Base-by-base conservation (phyloP, 306 rosid species). In the Cyclanthera cordifolia region DNA sequence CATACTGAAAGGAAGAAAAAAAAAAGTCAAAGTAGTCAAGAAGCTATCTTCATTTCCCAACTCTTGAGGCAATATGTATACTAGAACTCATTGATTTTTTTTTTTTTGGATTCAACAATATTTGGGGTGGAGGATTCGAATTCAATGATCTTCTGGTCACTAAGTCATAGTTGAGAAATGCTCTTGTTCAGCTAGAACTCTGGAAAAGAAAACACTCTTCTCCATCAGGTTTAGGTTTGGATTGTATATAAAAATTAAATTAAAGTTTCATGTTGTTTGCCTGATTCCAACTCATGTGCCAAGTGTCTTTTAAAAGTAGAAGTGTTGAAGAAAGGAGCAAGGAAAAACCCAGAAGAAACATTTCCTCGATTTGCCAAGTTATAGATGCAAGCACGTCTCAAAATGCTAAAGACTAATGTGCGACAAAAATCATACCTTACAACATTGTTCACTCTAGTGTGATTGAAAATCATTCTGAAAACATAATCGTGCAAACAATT, bases 1-100 rank as follows among this genome's bases (percentile, higher is more conserved):
- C 81, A 78, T 84, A 83, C 99, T 90, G 63, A 60, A 80, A 77
- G 75, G 65, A 70, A 55, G 80, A 77, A 75, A 69, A 72, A 10
- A 78, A 80, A 67, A 28, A 70, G 69, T 76, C 41, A 4, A 32
- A 50, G n/a, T 46, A 11, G 66, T 67, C 74, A 81, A 45, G 51
- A 74, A 73, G 21, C 76, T 70, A 59, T 30, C 49, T 60, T 19
- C 43, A 6, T 34, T 7, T 34, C 41, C 41, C 41, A 34, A 34
- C 41, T 34, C 41, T 34, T 7, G 41, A 34, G 41, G 41, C 9
- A 34, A 34, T 34, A 34, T 6, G 7, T 32, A 1, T 6, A 34
- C 8, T 34, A 34, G 41, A 34, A 34, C 41, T 34, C 41, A 34
- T 34, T 34, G 41, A 5, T 34, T 32, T 32, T 1, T 32, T 34